Conservation (phyloP, 2,329 filamentous ascomycete genomes). For the Didymella keratinophila region DNA sequence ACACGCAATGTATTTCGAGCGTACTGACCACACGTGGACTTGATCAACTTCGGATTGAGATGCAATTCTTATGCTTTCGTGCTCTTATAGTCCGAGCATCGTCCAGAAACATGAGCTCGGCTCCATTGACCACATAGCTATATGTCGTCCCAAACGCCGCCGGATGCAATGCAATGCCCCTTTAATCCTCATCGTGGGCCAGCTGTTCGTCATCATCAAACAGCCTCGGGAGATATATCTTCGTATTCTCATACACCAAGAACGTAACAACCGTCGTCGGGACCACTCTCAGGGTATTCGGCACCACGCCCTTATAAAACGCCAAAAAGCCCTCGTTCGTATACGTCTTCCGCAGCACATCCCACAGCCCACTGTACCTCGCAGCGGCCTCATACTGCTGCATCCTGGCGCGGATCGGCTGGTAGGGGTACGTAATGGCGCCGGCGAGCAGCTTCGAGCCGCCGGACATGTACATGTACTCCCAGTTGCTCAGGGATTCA, state of each 20-base stretch:
- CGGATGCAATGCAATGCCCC: neutral
- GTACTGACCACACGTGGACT: too few species aligned
- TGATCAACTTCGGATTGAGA: too few species aligned
- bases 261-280: constrained; percentile 97
- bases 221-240: constrained; percentile 67
- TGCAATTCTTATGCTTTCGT: too few species aligned
- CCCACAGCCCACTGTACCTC: constrained; percentile 74
- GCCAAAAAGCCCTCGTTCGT: constrained; percentile 78
- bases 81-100: too few species aligned
- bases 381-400: constrained; percentile 86
- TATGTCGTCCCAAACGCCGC: neutral
- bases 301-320: constrained; percentile 90
- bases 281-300: constrained; percentile 88
- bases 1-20: too few species aligned
- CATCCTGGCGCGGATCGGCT: constrained; percentile 85
- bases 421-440: constrained; percentile 92
- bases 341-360: constrained; percentile 79
- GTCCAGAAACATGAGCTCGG: neutral
- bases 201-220: constrained; percentile 47
- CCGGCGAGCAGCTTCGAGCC: constrained; percentile 87
- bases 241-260: constrained; percentile 94
- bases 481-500: constrained; percentile 69
- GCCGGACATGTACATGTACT: constrained; percentile 82
- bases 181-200: constrained; percentile 14
- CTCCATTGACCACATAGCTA: neutral